A percentile compares a stretch with the other conserved stretches of the same genome.
These are phyloP conservation scores for Backusella psychrophila DNA, from an alignment of 192 early-diverging fungal species.

Conservation along the genomic window DNA sequence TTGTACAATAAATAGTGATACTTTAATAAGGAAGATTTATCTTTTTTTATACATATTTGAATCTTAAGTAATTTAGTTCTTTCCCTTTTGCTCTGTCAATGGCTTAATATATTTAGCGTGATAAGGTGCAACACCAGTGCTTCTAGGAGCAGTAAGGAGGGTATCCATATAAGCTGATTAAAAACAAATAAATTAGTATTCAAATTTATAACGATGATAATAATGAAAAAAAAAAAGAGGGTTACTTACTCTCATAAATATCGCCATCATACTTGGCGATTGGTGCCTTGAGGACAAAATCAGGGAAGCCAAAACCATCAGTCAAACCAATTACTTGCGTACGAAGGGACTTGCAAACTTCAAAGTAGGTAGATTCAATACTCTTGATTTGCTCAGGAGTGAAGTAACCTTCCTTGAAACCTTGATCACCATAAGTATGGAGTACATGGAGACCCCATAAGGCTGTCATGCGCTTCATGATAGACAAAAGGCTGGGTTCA, in stretches of 20 bases:
- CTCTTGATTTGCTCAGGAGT: conserved; percentile 40
- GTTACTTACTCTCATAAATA: conserved; percentile 39
- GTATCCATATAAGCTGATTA: conserved; percentile 36
- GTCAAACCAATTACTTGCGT: conserved; percentile 47
- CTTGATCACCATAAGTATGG: conserved; percentile 40
- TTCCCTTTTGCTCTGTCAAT: conserved; percentile 31
- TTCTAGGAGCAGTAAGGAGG: conserved; percentile 34
- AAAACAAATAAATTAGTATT: neutral
- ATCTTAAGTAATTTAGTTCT: neutral
- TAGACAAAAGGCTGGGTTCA: conserved; percentile 25
- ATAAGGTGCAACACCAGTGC: conserved; percentile 37
- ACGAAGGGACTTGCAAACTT: conserved; percentile 33
- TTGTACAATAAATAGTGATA: neutral
- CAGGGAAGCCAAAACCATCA: conserved; percentile 54
- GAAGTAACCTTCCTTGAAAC: conserved; percentile 52
- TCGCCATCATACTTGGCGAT: conserved; percentile 59
- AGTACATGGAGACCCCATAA: conserved; percentile 47
- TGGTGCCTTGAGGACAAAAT: conserved; percentile 57
- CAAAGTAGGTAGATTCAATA: conserved; percentile 34
- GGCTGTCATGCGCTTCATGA: conserved; percentile 41
- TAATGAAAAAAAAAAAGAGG: neutral
- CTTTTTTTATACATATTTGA: neutral
- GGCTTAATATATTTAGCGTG: conserved; percentile 41
- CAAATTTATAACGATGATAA: neutral
- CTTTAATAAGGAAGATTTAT: neutral